A percentile compares a stretch with the other conserved stretches of the same genome.
Conservation (phyloP, 2,329 filamentous ascomycete species). For the Fusarium pseudograminearum region DNA sequence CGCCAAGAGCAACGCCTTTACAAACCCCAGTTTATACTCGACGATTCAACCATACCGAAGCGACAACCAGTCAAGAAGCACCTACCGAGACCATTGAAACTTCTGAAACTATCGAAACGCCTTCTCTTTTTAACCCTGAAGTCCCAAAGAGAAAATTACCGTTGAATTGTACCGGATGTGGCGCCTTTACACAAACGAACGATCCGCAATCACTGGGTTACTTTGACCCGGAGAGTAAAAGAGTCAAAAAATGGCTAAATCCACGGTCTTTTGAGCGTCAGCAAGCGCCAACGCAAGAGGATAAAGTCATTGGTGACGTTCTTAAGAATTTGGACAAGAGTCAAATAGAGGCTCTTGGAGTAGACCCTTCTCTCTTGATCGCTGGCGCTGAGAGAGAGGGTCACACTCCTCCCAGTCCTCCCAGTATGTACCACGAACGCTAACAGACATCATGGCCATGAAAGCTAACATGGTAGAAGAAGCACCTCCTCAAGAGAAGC, state of each 20-base stretch:
- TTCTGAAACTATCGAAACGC: not conserved
- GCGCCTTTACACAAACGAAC: constrained; percentile 70
- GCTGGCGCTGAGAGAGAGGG: constrained; percentile 46
- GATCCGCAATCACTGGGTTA: constrained; percentile 66
- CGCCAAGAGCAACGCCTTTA: constrained; percentile 18
- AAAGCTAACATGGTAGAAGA: constrained; percentile 29
- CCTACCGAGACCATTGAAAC: not conserved
- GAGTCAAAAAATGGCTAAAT: constrained; percentile 62
- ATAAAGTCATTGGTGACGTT: constrained; percentile 61
- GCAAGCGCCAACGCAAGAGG: constrained; percentile 51
- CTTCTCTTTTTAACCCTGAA: not conserved
- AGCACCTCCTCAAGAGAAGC: constrained; percentile 46
- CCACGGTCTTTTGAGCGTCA: constrained; percentile 35
- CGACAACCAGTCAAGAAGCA: constrained; percentile 20
- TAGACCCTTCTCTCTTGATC: constrained; percentile 58
- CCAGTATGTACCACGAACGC: constrained; percentile 25
- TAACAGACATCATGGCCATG: not conserved
- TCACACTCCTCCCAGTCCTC: constrained; percentile 33
- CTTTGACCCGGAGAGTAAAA: constrained; percentile 65
- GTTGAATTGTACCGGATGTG: constrained; percentile 72
- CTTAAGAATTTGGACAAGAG: constrained; percentile 58
- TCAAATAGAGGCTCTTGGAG: constrained; percentile 59
- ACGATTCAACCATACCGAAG: constrained; percentile 49
- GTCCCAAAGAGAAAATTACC: constrained; percentile 57
- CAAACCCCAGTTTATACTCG: constrained; percentile 35